These are phyloP conservation scores for Calonectria pteridis DNA, from an alignment of 2,329 filamentous ascomycete genomes.

Conservation along the genomic window DNA sequence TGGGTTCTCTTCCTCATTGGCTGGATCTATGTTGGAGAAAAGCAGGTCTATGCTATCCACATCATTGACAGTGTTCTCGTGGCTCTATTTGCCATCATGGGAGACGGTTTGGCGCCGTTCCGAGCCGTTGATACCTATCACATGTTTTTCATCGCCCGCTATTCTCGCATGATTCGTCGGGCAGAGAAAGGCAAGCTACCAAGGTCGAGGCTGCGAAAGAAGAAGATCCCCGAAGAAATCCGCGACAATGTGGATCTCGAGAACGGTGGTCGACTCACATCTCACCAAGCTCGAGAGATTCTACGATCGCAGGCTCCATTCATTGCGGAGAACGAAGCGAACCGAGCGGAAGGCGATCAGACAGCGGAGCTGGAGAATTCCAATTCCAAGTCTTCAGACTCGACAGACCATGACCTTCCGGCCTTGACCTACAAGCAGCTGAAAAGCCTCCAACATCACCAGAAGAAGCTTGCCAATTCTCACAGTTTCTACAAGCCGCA, in stretches of 20 bases:
- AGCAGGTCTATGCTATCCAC: constrained; percentile 77
- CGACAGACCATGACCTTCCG: constrained; percentile 62
- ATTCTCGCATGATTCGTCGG: constrained; percentile 57
- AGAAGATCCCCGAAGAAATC: constrained; percentile 30
- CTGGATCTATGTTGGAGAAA: constrained; percentile 85
- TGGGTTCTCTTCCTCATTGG: constrained; percentile 94
- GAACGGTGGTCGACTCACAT: constrained; percentile 29
- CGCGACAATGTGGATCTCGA: constrained; percentile 30
- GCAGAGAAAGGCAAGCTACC: constrained; percentile 64
- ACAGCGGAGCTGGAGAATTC: constrained; percentile 56
- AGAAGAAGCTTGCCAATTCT: constrained; percentile 82
- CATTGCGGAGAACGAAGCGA: constrained; percentile 33
- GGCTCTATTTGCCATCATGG: constrained; percentile 77
- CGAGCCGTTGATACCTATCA: constrained; percentile 87
- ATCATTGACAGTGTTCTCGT: constrained; percentile 79
- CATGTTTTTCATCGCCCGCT: constrained; percentile 85
- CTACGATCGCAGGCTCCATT: constrained; percentile 32
- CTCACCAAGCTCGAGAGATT: constrained; percentile 36
- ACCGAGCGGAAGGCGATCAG: constrained; percentile 54
- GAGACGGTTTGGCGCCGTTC: constrained; percentile 80
- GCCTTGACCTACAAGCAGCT: constrained; percentile 77
- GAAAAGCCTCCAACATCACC: constrained; percentile 78
- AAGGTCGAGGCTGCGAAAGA: constrained; percentile 36
- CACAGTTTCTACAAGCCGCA: constrained; percentile 93
- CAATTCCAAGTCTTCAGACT: constrained; percentile 48